A percentile compares a stretch with the other conserved stretches of the same genome.
phyloP scores from a whole-genome alignment of 352 stramenopile species.

The Globisporangium orthogonon region DNA sequence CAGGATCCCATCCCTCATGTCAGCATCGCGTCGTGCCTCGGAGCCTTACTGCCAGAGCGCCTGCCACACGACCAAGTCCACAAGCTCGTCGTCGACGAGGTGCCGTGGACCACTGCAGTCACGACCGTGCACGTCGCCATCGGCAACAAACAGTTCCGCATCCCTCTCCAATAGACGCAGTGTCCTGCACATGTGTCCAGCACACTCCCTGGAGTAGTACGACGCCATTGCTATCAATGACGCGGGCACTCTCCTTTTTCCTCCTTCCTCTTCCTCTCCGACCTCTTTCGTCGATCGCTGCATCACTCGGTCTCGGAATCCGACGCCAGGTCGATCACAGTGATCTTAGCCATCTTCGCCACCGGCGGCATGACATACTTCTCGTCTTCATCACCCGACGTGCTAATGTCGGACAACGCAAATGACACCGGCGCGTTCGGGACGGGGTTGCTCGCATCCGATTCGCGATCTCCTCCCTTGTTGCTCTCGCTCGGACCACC shows the following conservation, averaged over 20 bases:
- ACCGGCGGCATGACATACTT: not conserved
- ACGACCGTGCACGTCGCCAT: conserved; percentile 56
- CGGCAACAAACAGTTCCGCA: conserved; percentile 82
- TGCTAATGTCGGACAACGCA: conserved; percentile 15
- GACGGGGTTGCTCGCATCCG: conserved; percentile 3
- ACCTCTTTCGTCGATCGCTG: not conserved
- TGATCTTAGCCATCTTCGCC: conserved; percentile 7
- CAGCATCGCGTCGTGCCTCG: conserved; percentile 66
- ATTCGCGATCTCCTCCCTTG: not conserved
- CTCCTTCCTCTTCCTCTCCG: not conserved
- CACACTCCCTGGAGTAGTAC: too few relatives aligned
- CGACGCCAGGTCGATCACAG: conserved; percentile 43
- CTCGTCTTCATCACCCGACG: conserved; percentile 11
- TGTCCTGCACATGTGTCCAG: not conserved
- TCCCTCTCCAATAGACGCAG: conserved; percentile 36
- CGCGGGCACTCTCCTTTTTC: not conserved
- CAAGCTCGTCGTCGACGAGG: conserved; percentile 12
- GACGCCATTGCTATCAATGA: too few relatives aligned
- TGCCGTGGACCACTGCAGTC: conserved; percentile 17
- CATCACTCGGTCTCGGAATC: conserved; percentile 32
- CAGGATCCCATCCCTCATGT: conserved; percentile 78
- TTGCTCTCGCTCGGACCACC: not conserved
- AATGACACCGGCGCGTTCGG: conserved; percentile 6
- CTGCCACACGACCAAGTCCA: conserved; percentile 32
- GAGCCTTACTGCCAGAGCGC: conserved; percentile 30